phyloP scores from a whole-genome alignment of 116 monocot species.

The Phalaenopsis hybrid region DNA sequence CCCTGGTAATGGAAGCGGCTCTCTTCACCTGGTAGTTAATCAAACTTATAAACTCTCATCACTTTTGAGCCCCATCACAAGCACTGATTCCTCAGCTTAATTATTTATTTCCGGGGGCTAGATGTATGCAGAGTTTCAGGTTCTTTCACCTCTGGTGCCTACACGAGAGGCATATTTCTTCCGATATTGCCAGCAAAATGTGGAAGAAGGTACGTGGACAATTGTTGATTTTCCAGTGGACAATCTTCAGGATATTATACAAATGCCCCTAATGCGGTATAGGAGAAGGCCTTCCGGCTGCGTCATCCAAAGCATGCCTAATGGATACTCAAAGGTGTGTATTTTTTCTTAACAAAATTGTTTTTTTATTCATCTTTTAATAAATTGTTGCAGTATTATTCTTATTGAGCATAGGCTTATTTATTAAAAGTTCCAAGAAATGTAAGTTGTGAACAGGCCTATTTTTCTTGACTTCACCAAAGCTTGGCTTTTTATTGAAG shows the following conservation, averaged over 20 bases:
- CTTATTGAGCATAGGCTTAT: too few relatives aligned
- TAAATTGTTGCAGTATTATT: too few relatives aligned
- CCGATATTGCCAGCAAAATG: conserved; percentile 78
- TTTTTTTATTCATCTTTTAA: too few relatives aligned
- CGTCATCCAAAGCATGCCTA: conserved; percentile 86
- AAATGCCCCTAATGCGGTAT: conserved; percentile 23
- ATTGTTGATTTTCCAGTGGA: conserved; percentile 90
- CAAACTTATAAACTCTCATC: not conserved
- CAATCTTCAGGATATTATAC: conserved; percentile 44
- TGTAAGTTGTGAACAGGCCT: too few relatives aligned
- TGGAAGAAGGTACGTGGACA: conserved; percentile 81
- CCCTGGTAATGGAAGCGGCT: conserved; percentile 62
- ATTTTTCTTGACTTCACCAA: too few relatives aligned
- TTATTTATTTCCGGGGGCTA: conserved; percentile 13
- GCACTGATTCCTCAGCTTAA: too few relatives aligned
- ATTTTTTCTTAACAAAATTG: too few relatives aligned
- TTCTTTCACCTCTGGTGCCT: conserved; percentile 87
- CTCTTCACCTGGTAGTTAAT: conserved; percentile 70
- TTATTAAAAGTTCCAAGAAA: too few relatives aligned
- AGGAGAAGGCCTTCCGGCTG: conserved; percentile 77
- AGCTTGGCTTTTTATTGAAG: too few relatives aligned
- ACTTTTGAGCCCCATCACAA: not conserved
- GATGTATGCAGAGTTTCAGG: conserved; percentile 93
- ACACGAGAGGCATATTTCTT: conserved; percentile 71
- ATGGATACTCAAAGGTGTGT: conserved; percentile 87